phyloP scores from a whole-genome alignment of 768 basidiomycete genomes.

The Hebeloma cylindrosporum region DNA sequence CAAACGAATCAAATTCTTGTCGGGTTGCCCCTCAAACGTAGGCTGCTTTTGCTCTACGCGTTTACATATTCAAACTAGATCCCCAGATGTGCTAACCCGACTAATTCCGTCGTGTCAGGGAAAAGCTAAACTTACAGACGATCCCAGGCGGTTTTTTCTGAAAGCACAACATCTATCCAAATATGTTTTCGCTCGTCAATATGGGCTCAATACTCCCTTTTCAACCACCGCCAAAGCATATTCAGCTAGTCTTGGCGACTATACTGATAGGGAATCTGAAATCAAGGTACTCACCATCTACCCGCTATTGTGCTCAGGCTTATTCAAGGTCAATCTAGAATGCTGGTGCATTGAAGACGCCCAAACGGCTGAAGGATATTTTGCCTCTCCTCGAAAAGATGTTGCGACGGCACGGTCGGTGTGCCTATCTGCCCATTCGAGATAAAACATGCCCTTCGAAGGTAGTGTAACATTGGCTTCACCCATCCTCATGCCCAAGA shows the following conservation, averaged over 20 bases:
- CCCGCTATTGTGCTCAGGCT: neutral
- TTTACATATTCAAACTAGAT: conserved; percentile 1
- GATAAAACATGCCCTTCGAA: conserved; percentile 77
- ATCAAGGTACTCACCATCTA: conserved; percentile 54
- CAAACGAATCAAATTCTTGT: conserved; percentile 50
- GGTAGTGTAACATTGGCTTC: no score
- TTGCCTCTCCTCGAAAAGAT: conserved; percentile 58
- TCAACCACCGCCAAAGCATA: conserved; percentile 19
- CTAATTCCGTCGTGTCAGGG: conserved; percentile 43
- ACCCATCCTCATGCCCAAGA: no score
- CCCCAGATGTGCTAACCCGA: conserved; percentile 66
- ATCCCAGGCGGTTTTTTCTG: conserved; percentile 45
- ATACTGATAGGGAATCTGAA: conserved; percentile 62
- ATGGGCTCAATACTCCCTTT: conserved; percentile 65
- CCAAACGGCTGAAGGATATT: conserved; percentile 62
- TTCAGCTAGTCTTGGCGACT: conserved; percentile 45
- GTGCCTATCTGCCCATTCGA: conserved; percentile 65
- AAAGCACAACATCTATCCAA: conserved; percentile 69
- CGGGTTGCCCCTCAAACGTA: conserved; percentile 72
- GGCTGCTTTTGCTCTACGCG: conserved; percentile 18
- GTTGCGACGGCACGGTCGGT: conserved; percentile 66
- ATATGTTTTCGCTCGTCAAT: conserved; percentile 85
- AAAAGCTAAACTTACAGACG: conserved; percentile 29
- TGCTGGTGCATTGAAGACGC: conserved; percentile 61
- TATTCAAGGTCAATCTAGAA: conserved; percentile 8